Evolutionary conservation across 441 rosid species (phyloP), one percentile per base, ranked within the genome.

Genomic region (Jatropha podagrica): DNA sequence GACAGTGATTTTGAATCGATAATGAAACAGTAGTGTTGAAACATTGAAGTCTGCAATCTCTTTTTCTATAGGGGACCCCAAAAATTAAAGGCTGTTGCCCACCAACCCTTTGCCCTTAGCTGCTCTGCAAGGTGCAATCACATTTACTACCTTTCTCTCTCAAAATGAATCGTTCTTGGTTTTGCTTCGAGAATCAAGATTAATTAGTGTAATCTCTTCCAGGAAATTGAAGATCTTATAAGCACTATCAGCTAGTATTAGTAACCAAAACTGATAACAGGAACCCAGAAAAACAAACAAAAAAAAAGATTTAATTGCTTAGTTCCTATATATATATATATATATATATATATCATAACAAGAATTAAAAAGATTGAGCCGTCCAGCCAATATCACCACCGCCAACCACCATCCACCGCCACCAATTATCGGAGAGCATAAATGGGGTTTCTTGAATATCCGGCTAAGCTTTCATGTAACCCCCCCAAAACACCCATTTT

Each of bases 331-430:
- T 12, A 49, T 0, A 52, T 7, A 20, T 42, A 14, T 4, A 9
- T 12, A 9, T 12, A 49, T 0, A 52, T 7, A 20, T 42, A 14
- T 78, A 69, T 74, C 65, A 70, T 77, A 74, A 77, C 66, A 80
- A 72, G 73, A 83, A 54, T 15, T 17, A 15, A 62, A 76, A 75
- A 84, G 91, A 88, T 89, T 91, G 96, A 91, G 96, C 96, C 93
- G 84, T 91, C 89, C 84, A 74, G 92, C 92, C 96, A 91, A 91
- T 88, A 91, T 86, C 96, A 89, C 93, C 83, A 72, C 65, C 41
- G 2, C 78, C 86, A 13, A 63, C 75, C 68, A 17, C 76, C 20
- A 37, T 37, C 71, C 46, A 52, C 14, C 48, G 15, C 8, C 62
- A 38, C 5, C 51, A 69, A 12, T 23, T 60, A 44, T 44, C 9